phyloP scores from a whole-genome alignment of 768 basidiomycete genomes.

The Mycena filopes region DNA sequence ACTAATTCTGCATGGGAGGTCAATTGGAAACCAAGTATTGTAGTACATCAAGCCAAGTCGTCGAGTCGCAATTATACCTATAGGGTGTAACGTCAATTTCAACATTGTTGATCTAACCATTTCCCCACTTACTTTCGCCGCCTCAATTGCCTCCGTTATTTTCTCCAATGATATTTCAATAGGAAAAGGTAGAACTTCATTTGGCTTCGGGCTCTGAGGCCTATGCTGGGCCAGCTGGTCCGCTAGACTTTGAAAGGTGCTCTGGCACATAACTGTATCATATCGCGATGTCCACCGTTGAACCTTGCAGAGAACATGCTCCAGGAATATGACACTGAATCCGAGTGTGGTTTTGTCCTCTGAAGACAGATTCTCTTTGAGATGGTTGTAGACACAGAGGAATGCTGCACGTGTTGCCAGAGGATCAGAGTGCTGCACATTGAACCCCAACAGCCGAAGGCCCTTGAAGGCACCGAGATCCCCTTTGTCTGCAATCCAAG shows the following conservation, averaged over 20 bases:
- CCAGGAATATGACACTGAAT: conserved; percentile 33
- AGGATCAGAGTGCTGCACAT: not conserved
- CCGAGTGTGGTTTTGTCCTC: conserved; percentile 30
- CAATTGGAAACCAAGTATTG: too few species aligned
- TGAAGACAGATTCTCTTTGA: conserved; percentile 10
- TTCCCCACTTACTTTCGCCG: too few species aligned
- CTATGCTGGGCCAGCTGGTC: not conserved
- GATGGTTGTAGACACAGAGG: conserved; percentile 17
- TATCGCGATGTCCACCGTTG: conserved; percentile 21
- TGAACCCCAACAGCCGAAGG: conserved; percentile 21
- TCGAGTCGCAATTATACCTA: too few species aligned
- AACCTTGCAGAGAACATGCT: conserved; percentile 37
- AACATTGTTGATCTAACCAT: too few species aligned
- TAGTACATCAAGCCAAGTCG: too few species aligned
- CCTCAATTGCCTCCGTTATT: too few species aligned
- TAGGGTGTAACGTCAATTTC: too few species aligned
- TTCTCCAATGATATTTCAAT: too few species aligned
- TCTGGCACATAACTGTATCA: not conserved
- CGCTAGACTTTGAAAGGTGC: not conserved
- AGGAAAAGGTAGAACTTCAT: too few species aligned
- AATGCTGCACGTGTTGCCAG: conserved; percentile 24
- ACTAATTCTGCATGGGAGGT: too few species aligned
- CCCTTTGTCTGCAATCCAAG: conserved; percentile 20
- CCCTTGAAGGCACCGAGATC: conserved; percentile 26
- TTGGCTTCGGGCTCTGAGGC: too few species aligned